These are phyloP conservation scores for Suillus americanus DNA, from an alignment of 768 basidiomycete species.

Conservation along the genomic window DNA sequence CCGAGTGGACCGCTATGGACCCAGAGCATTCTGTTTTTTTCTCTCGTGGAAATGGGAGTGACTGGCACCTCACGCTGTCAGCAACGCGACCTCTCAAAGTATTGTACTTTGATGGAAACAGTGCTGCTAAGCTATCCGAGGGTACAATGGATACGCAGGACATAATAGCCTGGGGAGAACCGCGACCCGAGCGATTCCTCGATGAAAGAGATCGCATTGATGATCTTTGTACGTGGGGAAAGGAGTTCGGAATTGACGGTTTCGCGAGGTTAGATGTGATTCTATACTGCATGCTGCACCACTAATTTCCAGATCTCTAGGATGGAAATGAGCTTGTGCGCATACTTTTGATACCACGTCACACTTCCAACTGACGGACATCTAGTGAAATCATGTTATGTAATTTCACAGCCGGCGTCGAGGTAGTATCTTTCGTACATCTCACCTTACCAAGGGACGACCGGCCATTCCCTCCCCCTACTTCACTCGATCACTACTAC, in stretches of 20 bases:
- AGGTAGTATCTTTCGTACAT: conserved; percentile 28
- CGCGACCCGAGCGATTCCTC: conserved; percentile 14
- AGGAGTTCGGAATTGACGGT: conserved; percentile 30
- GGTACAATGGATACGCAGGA: conserved; percentile 38
- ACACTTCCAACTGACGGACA: background rate
- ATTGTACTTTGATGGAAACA: conserved; percentile 33
- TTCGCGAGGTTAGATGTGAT: conserved; percentile 25
- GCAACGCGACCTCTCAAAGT: conserved; percentile 29
- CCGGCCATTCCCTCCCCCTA: no score
- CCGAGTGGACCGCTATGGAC: conserved; percentile 36
- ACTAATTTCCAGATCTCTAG: conserved; percentile 7
- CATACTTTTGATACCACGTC: background rate
- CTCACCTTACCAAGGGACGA: background rate
- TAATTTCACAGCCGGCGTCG: conserved; percentile 29
- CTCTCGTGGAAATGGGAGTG: conserved; percentile 19
- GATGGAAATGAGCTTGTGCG: conserved; percentile 34
- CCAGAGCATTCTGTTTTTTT: conserved; percentile 40
- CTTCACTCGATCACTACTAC: no score
- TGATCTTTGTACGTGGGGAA: conserved; percentile 35
- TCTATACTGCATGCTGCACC: background rate
- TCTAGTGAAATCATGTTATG: conserved; percentile 39
- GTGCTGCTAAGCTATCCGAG: conserved; percentile 27
- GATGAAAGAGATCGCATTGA: conserved; percentile 26
- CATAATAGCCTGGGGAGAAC: conserved; percentile 31
- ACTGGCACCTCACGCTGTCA: conserved; percentile 31